Evolutionary conservation across 257 asterid genomes (phyloP).

Genomic region (Dorcoceras hygrometricum): DNA sequence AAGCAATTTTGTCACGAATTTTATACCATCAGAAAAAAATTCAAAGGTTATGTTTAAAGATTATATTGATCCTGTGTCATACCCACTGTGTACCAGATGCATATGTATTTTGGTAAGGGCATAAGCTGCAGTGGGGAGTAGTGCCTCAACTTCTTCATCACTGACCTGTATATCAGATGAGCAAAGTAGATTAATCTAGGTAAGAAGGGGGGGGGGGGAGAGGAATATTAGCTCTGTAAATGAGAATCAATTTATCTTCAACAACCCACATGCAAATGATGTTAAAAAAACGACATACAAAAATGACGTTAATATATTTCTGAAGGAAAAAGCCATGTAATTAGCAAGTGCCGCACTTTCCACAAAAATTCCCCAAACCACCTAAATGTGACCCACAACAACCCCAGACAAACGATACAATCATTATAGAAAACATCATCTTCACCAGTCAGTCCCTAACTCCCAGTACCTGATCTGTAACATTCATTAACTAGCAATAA

Average conservation of each 20-base stretch:
- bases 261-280: conserved; percentile 16
- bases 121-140: conserved; percentile 92
- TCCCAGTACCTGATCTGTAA: conserved; percentile 3
- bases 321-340: conserved; percentile 13
- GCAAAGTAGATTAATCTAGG: conserved; percentile 18
- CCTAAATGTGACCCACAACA: too few species aligned
- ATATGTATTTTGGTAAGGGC: conserved; percentile 96
- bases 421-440: background rate
- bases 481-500: too few species aligned
- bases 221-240: background rate
- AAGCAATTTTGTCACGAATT: conserved; percentile 16
- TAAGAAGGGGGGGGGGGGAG: conserved; percentile 1
- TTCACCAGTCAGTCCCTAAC: conserved; percentile 19
- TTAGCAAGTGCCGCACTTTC: conserved; percentile 7
- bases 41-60: conserved; percentile 4
- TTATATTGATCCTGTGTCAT: conserved; percentile 28
- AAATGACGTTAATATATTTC: background rate
- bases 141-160: conserved; percentile 90
- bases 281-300: too few species aligned
- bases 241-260: conserved; percentile 8
- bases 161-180: conserved; percentile 64
- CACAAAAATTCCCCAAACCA: background rate
- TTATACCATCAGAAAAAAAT: background rate
- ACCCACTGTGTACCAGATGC: conserved; percentile 98
- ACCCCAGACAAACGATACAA: too few species aligned